Evolutionary conservation across 2,329 filamentous ascomycete species (phyloP), one percentile per base, ranked within the genome.

Genomic region (Aureobasidium pullulans): DNA sequence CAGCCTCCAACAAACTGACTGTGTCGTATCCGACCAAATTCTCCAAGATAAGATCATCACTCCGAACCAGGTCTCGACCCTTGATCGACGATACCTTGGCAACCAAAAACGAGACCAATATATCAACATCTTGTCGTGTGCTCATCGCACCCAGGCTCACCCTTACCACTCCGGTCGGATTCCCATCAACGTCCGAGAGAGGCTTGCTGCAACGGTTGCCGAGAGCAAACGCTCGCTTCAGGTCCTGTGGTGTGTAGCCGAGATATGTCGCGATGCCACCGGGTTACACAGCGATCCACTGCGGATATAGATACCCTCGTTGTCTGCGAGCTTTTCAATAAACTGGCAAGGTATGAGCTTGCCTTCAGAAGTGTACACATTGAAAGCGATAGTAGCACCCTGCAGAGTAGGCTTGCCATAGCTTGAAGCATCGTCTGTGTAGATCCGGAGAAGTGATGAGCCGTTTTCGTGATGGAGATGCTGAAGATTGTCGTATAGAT

Each of bases 351-450:
- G 76, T 32, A 85, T 71, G 64, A 81, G 79, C 1, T 71, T 71
- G 1, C 83, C 84, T 60, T 81, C 76, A 3, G 76, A 68, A n/a
- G 71, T 71, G 29, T 79, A 69, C 11, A 88, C 70, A 62, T 87
- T 88, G 71, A 88, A 86, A 1, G 84, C 81, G 23, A 88, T 73
- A 0, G 82, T 86, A 1, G 83, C 78, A 1, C 85, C 84, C 67
- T 86, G 80, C 4, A 23, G 23, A 3, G 3, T 23, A 23, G 23
- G 76, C 79, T 50, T 82, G 84, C 8, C 74, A 68, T 13, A 72
- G 74, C 36, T 72, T 68, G 0, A 72, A 72, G 36, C 23, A 23
- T 23, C 23, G 23, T 83, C 80, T 62, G 78, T 79, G 69, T 87
- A 86, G 28, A 87, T 73, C 19, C 74, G 75, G 52, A 79, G 79